Evolutionary conservation across 2,329 filamentous ascomycete genomes (phyloP).

Genomic region (Fusarium cicatricum): DNA sequence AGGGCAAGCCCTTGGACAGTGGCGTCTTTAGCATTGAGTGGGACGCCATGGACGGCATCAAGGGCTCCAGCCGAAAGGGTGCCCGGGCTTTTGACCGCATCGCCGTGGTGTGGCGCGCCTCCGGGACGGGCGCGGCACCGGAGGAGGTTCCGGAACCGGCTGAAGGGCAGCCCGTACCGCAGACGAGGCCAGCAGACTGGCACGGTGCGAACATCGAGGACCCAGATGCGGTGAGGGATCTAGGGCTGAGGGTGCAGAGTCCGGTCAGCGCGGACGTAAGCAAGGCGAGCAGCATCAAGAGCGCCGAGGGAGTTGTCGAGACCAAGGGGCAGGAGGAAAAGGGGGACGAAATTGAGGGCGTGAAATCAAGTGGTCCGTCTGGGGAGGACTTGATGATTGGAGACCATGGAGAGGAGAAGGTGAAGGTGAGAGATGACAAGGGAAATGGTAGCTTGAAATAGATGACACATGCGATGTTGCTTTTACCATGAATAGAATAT

Average conservation of each 20-base stretch:
- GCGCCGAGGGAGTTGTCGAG: constrained; percentile 31
- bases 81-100: constrained; percentile 82
- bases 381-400: constrained; percentile 46
- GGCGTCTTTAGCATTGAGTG: constrained; percentile 69
- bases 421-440: background rate
- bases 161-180: constrained; percentile 72
- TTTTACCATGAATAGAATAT: too few species aligned
- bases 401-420: constrained; percentile 13
- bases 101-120: constrained; percentile 81
- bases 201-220: constrained; percentile 63
- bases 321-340: constrained; percentile 27
- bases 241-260: constrained; percentile 73
- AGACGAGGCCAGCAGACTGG: constrained; percentile 79
- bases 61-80: constrained; percentile 85
- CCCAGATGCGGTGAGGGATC: constrained; percentile 60
- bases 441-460: background rate
- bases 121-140: constrained; percentile 36
- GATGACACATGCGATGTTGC: too few species aligned
- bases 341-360: constrained; percentile 42
- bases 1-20: constrained; percentile 70
- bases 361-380: constrained; percentile 48
- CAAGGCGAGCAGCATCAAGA: constrained; percentile 74
- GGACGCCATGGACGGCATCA: constrained; percentile 89
- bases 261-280: constrained; percentile 73
- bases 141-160: constrained; percentile 66